Percentiles rank a stretch among this genome's conserved stretches.
These are phyloP conservation scores for Fusarium chlamydosporum DNA, from an alignment of 2,329 filamentous ascomycete genomes.

Conservation along the genomic window DNA sequence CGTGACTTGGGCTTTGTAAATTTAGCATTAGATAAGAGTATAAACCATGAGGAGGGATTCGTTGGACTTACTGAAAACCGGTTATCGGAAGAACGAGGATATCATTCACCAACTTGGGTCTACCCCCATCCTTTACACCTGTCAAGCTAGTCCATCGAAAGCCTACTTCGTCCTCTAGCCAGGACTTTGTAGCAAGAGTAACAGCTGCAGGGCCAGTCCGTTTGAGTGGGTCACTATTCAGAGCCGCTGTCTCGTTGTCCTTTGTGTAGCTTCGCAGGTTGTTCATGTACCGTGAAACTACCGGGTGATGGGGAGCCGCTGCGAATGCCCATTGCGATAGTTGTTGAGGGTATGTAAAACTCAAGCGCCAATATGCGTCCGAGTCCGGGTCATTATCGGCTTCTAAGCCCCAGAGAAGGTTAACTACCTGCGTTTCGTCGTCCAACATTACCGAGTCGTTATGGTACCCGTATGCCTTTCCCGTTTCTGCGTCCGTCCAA, in stretches of 20 bases:
- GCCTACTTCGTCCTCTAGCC: not conserved
- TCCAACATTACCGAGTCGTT: not conserved
- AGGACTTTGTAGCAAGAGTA: constrained; percentile 7
- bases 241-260: not conserved
- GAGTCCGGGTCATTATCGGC: constrained; percentile 1
- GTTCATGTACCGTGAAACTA: not conserved
- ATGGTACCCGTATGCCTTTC: not conserved
- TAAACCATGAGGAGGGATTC: fast-evolving
- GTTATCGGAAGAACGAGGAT: constrained; percentile 9
- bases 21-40: not conserved
- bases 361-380: constrained; percentile 9
- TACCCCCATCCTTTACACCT: constrained; percentile 2
- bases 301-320: constrained; percentile 1
- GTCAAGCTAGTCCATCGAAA: constrained; percentile 16
- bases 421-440: not conserved
- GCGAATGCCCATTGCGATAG: constrained; percentile 16
- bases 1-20: constrained; percentile 1
- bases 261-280: not conserved
- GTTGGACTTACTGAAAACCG: constrained; percentile 4
- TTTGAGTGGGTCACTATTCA: constrained; percentile 4
- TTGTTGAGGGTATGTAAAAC: constrained; percentile 10
- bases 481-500: constrained; percentile 4
- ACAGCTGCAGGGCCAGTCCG: constrained; percentile 18
- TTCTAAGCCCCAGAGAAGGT: constrained; percentile 13
- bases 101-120: not conserved